Evolutionary conservation across 164 flowering plant genomes (phyloP).

Genomic region (Aristolochia californica): DNA sequence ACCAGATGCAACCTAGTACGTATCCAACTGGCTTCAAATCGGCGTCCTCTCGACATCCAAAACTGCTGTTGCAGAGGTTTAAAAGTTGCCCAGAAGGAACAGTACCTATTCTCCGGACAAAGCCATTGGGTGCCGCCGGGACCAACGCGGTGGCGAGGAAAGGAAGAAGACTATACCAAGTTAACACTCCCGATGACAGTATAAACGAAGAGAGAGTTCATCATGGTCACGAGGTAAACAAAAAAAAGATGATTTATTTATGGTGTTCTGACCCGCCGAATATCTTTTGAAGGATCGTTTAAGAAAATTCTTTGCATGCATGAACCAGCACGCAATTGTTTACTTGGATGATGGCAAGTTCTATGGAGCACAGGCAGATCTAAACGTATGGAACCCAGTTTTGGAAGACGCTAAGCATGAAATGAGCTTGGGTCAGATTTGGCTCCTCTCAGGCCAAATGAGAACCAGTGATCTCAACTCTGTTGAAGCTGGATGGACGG

Average conservation of each 20-base stretch:
- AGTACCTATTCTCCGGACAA: not conserved
- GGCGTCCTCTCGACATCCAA: not conserved
- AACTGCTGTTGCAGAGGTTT: not conserved
- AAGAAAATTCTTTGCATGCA: not conserved
- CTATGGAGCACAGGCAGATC: not conserved
- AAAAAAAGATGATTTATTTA: not conserved
- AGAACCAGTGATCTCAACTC: not conserved
- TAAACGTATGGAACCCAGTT: not conserved
- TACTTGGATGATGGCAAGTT: not conserved
- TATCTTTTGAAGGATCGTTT: not conserved
- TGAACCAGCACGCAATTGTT: not conserved
- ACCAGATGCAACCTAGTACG: slow-evolving; percentile 2
- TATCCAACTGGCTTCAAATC: not conserved
- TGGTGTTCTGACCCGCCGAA: not conserved
- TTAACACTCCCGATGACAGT: too few species aligned
- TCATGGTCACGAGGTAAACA: not conserved
- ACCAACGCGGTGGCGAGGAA: not conserved
- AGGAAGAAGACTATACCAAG: not conserved
- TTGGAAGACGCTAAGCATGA: not conserved
- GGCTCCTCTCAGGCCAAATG: not conserved
- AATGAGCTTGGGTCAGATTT: not conserved
- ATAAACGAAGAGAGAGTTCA: not conserved
- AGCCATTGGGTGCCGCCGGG: not conserved
- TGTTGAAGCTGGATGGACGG: slow-evolving; percentile 3
- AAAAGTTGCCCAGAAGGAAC: slow-evolving; percentile 2